Conservation (phyloP, 2,329 filamentous ascomycete species). For the Hymenoscyphus linearis region DNA sequence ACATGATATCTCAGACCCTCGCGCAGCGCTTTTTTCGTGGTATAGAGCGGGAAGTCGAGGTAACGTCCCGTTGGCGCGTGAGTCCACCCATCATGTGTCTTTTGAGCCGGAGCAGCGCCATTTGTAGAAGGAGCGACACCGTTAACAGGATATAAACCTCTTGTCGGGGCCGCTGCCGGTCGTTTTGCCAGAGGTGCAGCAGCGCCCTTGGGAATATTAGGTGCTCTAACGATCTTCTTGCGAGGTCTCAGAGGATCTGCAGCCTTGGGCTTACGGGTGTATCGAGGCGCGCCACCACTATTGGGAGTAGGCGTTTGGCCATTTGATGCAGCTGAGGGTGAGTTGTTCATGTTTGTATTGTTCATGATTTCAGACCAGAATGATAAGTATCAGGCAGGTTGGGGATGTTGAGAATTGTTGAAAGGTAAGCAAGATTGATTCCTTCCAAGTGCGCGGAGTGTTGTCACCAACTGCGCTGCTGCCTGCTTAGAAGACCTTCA, state of each 20-base stretch:
- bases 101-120: conserved; percentile 12
- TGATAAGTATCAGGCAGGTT: no score
- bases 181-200: conserved; percentile 15
- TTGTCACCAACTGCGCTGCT: conserved; percentile 14
- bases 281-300: conserved; percentile 39
- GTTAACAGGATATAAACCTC: conserved; percentile 18
- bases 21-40: conserved; percentile 74
- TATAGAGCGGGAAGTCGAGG: conserved; percentile 65
- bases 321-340: conserved; percentile 41
- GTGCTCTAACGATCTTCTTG: conserved; percentile 43
- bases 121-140: conserved; percentile 11
- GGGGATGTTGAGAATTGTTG: background rate
- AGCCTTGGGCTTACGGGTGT: conserved; percentile 43
- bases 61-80: conserved; percentile 36
- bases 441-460: no score
- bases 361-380: conserved; percentile 29
- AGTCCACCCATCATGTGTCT: conserved; percentile 43
- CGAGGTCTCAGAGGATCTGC: conserved; percentile 61
- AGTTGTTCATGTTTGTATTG: conserved; percentile 25
- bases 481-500: conserved; percentile 16
- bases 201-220: conserved; percentile 28
- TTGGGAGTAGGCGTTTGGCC: conserved; percentile 41
- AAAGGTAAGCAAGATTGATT: background rate
- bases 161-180: conserved; percentile 15
- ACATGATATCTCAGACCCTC: conserved; percentile 82